Percentiles rank a stretch among this genome's conserved stretches.
Evolutionary conservation across 495 filamentous ascomycete genomes (phyloP).

Genomic region (Penicillium argentinense): DNA sequence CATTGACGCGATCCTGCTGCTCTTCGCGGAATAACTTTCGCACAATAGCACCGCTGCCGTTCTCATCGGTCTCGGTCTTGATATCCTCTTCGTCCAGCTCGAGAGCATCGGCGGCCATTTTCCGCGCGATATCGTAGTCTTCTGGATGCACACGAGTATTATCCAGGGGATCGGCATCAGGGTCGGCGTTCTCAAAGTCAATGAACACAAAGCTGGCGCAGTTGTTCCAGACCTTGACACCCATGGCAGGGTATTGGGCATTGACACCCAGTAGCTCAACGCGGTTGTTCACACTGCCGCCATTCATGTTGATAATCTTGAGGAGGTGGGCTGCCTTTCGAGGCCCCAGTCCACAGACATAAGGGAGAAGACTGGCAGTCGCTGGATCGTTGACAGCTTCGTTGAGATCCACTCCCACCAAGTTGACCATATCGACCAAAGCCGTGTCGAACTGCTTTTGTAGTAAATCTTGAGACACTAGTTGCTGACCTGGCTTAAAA

Average conservation of each 20-base stretch:
- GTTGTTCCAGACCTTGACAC: constrained; percentile 90
- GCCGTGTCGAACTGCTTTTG: constrained; percentile 84
- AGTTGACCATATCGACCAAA: constrained; percentile 97
- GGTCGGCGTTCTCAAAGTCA: constrained; percentile 75
- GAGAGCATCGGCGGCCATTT: constrained; percentile 96
- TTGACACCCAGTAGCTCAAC: constrained; percentile 85
- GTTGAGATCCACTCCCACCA: constrained; percentile 92
- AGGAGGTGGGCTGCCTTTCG: constrained; percentile 85
- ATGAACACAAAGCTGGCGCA: constrained; percentile 93
- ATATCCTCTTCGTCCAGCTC: constrained; percentile 97
- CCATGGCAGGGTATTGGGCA: constrained; percentile 79
- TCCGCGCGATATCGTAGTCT: constrained; percentile 94
- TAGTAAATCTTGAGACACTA: constrained; percentile 82
- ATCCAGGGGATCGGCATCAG: constrained; percentile 84
- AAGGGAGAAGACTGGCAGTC: constrained; percentile 84
- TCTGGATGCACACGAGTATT: constrained; percentile 96
- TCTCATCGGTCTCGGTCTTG: constrained; percentile 87
- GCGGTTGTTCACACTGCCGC: constrained; percentile 76
- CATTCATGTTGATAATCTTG: constrained; percentile 87
- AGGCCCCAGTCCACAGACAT: constrained; percentile 89
- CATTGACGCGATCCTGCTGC: constrained; percentile 90
- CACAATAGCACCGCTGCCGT: constrained; percentile 84
- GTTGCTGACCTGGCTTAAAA: constrained; percentile 86
- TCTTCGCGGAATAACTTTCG: constrained; percentile 89
- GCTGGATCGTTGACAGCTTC: constrained; percentile 78